Base-by-base conservation (phyloP, 495 filamentous ascomycete species). In the Clohesyomyces aquaticus region DNA sequence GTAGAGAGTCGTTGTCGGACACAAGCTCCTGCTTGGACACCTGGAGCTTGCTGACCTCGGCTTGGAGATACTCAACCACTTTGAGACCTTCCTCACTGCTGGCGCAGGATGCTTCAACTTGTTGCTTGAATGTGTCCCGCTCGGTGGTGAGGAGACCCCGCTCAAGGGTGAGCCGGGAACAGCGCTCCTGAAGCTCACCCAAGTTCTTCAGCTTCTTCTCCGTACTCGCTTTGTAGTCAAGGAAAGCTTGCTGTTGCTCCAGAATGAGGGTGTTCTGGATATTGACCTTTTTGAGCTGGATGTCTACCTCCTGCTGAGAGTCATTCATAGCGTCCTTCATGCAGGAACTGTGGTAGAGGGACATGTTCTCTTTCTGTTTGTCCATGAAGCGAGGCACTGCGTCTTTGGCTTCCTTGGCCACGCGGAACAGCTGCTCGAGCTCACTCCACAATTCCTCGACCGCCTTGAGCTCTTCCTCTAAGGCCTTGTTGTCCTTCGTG, bases 191-290 rank as follows among this genome's bases (percentile, higher is more conserved):
- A 6, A 64, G 42, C 19, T 62, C 64, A 16, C 11, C 35, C 4
- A 60, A 23, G 9, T 68, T 41, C 11, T 64, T 54, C 27, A 68
- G 54, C 42, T 68, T 63, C 1, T n/a, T 10, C 23, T 49, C 49
- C 4, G 50, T 45, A 3, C 50, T 21, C 6, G 25, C 54, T 42
- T 64, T 57, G 60, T 64, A 68, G 6, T 55, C 29, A 14, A 53
- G 26, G 55, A 68, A 68, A 8, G 60, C n/a, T 42, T 64, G 50
- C 42, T 64, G 66, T 22, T 68, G 59, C 25, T 50, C 60, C 6
- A 60, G 23, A 26, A 68, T 68, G 16, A 64, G 54, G 12, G 32
- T 26, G 25, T 59, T 41, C 55, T 64, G 66, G 9, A 68, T 16
- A 16, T 47, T 55, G 18, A 68, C 50, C 48, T 59, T 64, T 26